Percentiles rank a stretch among this genome's conserved stretches.
These are phyloP conservation scores for Colletotrichum lini DNA, from an alignment of 2,329 filamentous ascomycete genomes.

Conservation along the genomic window DNA sequence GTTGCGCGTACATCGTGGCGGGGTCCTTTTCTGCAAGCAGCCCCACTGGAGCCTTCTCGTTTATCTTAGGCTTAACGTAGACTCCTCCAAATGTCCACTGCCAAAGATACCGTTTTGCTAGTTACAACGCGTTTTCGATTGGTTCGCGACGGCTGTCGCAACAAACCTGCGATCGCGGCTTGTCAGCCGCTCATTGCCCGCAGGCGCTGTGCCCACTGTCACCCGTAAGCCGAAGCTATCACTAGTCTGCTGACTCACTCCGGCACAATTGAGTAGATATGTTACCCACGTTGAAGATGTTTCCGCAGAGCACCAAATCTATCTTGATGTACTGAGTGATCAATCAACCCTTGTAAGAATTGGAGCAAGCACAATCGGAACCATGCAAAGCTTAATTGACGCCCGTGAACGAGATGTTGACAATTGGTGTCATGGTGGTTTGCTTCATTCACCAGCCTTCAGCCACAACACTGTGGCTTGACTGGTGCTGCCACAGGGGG, in stretches of 20 bases:
- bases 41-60: conserved; percentile 6
- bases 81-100: conserved; percentile 1
- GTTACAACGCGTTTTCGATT: conserved; percentile 4
- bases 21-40: conserved; percentile 24
- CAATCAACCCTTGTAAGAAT: background rate
- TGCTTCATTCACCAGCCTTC: too few relatives aligned
- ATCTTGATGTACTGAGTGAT: background rate
- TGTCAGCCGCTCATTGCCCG: background rate
- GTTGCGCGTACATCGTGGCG: conserved; percentile 26
- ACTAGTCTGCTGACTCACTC: too few relatives aligned
- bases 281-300: too few relatives aligned
- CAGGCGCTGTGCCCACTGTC: too few relatives aligned
- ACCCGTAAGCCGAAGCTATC: too few relatives aligned
- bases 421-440: too few relatives aligned
- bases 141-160: conserved; percentile 19
- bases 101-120: background rate
- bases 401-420: background rate
- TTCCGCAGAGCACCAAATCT: too few relatives aligned
- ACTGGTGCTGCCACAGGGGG: too few relatives aligned
- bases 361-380: background rate
- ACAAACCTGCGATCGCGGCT: background rate
- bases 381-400: background rate
- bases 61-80: conserved; percentile 19
- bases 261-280: too few relatives aligned
- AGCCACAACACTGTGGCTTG: background rate